Evolutionary conservation across 495 filamentous ascomycete genomes (phyloP).

Genomic region (Talaromyces stipitatus): DNA sequence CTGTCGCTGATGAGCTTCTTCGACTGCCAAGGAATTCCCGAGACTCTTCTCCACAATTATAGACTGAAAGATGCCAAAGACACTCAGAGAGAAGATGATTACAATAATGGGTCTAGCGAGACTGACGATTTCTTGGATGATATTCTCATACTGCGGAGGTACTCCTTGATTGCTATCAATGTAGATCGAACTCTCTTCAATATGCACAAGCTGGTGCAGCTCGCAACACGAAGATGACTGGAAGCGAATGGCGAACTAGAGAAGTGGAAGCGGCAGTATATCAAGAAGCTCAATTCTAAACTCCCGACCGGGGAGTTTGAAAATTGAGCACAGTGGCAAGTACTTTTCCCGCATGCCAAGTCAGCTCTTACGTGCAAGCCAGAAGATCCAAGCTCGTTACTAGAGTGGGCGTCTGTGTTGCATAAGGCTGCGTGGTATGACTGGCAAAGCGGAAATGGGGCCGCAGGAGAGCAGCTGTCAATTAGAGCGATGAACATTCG

Average conservation of each 20-base stretch:
- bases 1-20: constrained; percentile 35
- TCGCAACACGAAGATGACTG: constrained; percentile 15
- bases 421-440: constrained; percentile 13
- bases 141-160: constrained; percentile 27
- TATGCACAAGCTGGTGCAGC: constrained; percentile 19
- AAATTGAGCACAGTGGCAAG: constrained; percentile 19
- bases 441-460: constrained; percentile 3
- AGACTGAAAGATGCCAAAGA: neutral
- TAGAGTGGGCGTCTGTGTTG: constrained; percentile 14
- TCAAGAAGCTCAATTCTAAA: constrained; percentile 21
- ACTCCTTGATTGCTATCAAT: constrained; percentile 27
- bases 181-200: constrained; percentile 3
- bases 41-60: constrained; percentile 16
- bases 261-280: constrained; percentile 27
- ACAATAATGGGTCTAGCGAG: neutral
- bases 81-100: neutral
- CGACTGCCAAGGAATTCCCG: constrained; percentile 32
- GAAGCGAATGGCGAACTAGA: constrained; percentile 24
- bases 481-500: constrained; percentile 7
- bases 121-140: constrained; percentile 33
- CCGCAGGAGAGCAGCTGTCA: constrained; percentile 4
- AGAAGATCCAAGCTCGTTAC: neutral
- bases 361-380: constrained; percentile 9
- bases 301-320: constrained; percentile 31
- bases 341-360: constrained; percentile 18